Conservation (phyloP, 345 rosid species). For the Pelargonium nanum region DNA sequence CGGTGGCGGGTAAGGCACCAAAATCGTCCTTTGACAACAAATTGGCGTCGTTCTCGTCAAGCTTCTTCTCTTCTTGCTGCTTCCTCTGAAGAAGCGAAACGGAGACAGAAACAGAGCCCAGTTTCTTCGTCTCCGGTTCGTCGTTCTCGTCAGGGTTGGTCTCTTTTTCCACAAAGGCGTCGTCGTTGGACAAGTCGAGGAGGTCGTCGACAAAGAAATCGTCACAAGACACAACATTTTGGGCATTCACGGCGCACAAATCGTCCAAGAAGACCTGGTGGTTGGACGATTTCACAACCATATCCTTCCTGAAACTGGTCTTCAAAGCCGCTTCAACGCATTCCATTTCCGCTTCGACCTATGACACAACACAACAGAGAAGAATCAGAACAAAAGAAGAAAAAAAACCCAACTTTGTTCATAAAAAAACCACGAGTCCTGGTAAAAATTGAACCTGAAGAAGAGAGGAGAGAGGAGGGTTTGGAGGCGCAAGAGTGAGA, state of each 20-base stretch:
- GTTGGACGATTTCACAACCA: constrained; percentile 29
- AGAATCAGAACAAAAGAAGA: background rate
- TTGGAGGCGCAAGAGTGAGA: constrained; percentile 3
- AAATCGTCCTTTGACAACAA: constrained; percentile 24
- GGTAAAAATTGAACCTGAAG: constrained; percentile 16
- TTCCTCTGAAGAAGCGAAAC: background rate
- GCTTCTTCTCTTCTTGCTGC: background rate
- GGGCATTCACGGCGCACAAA: constrained; percentile 20
- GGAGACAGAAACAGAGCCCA: background rate
- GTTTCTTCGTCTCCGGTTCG: background rate
- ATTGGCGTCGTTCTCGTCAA: background rate
- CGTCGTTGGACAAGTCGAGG: constrained; percentile 68
- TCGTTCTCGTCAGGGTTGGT: constrained; percentile 10
- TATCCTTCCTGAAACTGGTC: constrained; percentile 48
- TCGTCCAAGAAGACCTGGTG: constrained; percentile 30
- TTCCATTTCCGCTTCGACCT: constrained; percentile 40
- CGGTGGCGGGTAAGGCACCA: constrained; percentile 36
- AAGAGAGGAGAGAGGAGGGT: constrained; percentile 7
- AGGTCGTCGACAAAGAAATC: constrained; percentile 71
- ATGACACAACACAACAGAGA: background rate
- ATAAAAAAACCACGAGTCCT: too few species aligned
- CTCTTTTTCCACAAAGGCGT: constrained; percentile 33
- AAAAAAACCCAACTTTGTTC: background rate
- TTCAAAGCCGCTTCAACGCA: constrained; percentile 61
- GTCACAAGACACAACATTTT: constrained; percentile 33